Base-by-base conservation (phyloP, 2,329 filamentous ascomycete genomes). In the Verticillium isaacii region DNA sequence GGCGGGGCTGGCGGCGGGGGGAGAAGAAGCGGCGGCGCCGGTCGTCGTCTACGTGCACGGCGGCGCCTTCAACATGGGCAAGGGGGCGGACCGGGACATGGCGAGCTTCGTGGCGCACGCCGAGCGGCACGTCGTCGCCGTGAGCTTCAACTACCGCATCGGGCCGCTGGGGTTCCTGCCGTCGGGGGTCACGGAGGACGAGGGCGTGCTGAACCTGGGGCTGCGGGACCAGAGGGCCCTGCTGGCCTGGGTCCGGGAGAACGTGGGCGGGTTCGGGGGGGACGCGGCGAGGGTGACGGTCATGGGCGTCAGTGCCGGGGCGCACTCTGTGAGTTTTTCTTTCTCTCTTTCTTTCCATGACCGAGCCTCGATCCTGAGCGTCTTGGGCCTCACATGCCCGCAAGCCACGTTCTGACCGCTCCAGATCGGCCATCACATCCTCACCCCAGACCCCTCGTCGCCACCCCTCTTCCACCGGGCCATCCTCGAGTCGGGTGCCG, bases 151-250 rank as follows among this genome's bases (percentile, higher is more conserved):
- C 72, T 86, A 90, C 72, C 81, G 89, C 11, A 80, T 91, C 57
- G 86, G 86, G 2, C 82, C 85, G 5, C 78, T 92, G 68, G 91
- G 91, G 0, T 92, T 94, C 73, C 73, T 91, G 32, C 82, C 85
- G 11, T 86, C 81, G n/a, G 72, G 72, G 11, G 67, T 84, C 60
- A 79, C 84, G 34, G 76, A 79, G 15, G 80, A 80, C 37, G 81
- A 81, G 59, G 87, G 85, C 0, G 66, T 84, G 45, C 74, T 88
- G 59, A 92, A 92, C 67, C 72, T 88, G 23, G 89, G 89, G 1
- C 73, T 90, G 63, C 78, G 80, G 65, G 88, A 90, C 68, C 87
- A 90, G 72, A 78, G 82, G 63, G 68, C 82, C 15, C 77, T 85
- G 14, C 75, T 90, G 25, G 73, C 79, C 61, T 90, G 87, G 88